Conservation (phyloP, 768 basidiomycete genomes). For the Royoungia palumana region DNA sequence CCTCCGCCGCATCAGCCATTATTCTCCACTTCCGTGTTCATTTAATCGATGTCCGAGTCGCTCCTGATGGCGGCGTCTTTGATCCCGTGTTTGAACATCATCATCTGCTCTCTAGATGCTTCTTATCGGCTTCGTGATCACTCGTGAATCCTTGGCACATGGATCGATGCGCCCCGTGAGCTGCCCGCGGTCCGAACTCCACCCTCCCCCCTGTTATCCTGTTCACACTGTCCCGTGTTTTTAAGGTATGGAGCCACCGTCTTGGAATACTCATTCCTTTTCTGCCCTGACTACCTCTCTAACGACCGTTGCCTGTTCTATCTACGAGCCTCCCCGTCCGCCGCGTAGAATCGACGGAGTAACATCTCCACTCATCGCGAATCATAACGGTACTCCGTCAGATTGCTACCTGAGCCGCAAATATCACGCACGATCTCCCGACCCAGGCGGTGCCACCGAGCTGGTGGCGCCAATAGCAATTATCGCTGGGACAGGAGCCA, state of each 20-base stretch:
- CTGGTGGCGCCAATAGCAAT: slow-evolving; percentile 8
- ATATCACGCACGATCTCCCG: neutral
- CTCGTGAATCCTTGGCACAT: neutral
- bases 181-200: neutral
- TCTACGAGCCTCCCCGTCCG: neutral
- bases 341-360: neutral
- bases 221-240: neutral
- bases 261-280: slow-evolving; percentile 6
- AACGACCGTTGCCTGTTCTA: neutral
- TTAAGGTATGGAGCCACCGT: neutral
- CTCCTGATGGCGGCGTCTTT: too few species aligned
- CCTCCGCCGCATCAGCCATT: too few species aligned
- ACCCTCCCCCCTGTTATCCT: neutral
- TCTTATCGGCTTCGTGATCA: slow-evolving; percentile 17
- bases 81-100: too few species aligned
- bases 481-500: slow-evolving; percentile 1
- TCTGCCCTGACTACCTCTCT: slow-evolving; percentile 1
- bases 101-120: slow-evolving; percentile 1
- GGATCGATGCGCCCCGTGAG: neutral
- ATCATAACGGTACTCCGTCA: slow-evolving; percentile 17
- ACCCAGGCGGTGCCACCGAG: neutral
- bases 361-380: slow-evolving; percentile 7
- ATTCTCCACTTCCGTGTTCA: slow-evolving; percentile 1
- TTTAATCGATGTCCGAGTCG: neutral
- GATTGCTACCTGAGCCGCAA: neutral